A percentile compares a stretch with the other conserved stretches of the same genome.
These are phyloP conservation scores for Gynandropsis gynandra DNA, from an alignment of 345 rosid genomes.

Conservation along the genomic window DNA sequence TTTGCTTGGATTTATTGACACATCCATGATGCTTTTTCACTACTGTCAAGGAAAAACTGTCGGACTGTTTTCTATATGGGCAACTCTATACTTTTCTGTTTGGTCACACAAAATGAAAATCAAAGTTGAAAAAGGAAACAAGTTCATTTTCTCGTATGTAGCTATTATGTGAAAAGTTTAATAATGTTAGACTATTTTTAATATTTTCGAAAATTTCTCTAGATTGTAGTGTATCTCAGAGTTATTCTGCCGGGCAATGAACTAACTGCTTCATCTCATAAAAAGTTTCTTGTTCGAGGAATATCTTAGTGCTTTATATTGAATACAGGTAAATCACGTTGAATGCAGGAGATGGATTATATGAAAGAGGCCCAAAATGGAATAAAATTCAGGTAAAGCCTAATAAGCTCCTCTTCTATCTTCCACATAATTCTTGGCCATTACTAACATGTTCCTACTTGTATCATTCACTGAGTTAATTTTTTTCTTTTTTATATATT, in stretches of 20 bases:
- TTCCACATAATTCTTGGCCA: constrained; percentile 2
- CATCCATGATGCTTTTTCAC: constrained; percentile 12
- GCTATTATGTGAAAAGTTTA: not conserved
- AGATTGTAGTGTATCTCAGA: constrained; percentile 6
- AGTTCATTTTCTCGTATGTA: not conserved
- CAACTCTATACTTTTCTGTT: constrained; percentile 6
- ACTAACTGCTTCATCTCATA: constrained; percentile 19
- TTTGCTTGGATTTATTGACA: not conserved
- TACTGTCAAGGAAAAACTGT: not conserved
- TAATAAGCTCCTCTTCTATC: constrained; percentile 20
- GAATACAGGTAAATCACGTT: constrained; percentile 98
- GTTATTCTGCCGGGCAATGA: too few relatives aligned
- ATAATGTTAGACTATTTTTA: constrained; percentile 1
- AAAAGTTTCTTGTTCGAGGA: constrained; percentile 30
- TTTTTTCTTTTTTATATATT: too few relatives aligned
- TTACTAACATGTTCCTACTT: not conserved
- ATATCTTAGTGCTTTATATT: constrained; percentile 87
- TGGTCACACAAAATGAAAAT: not conserved
- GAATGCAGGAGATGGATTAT: constrained; percentile 99
- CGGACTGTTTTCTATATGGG: constrained; percentile 13
- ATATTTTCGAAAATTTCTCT: constrained; percentile 6
- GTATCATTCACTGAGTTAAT: not conserved
- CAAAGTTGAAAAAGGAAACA: not conserved
- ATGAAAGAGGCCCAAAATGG: constrained; percentile 84
- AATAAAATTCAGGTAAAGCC: constrained; percentile 65